Conservation (phyloP, 768 basidiomycete genomes). For the Mycena leptocephala region DNA sequence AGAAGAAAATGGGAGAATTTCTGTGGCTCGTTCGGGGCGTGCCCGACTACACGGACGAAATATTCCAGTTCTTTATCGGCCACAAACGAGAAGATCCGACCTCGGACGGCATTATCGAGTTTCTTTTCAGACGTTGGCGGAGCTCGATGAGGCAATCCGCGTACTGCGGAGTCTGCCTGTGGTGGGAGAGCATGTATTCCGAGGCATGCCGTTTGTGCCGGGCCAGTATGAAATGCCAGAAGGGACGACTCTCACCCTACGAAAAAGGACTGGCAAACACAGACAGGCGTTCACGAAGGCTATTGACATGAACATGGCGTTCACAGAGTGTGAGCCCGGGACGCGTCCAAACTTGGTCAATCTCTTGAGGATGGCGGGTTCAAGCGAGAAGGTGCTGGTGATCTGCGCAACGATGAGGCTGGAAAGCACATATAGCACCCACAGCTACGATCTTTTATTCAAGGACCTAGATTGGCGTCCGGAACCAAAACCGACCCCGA, state of each 20-base stretch:
- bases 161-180: conserved; percentile 6
- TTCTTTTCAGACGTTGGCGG: conserved; percentile 5
- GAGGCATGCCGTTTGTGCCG: conserved; percentile 3
- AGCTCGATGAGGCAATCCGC: conserved; percentile 18
- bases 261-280: conserved; percentile 1
- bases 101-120: conserved; percentile 13
- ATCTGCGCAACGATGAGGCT: conserved; percentile 15
- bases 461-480: conserved; percentile 12
- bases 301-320: conserved; percentile 15
- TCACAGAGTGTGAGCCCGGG: background rate
- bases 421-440: conserved; percentile 1
- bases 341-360: conserved; percentile 25
- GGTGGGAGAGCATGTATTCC: conserved; percentile 12
- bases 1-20: conserved; percentile 30
- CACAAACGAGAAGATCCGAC: background rate
- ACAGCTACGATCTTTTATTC: conserved; percentile 25
- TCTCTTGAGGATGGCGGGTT: conserved; percentile 9
- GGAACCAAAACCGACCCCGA: background rate
- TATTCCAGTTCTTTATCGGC: conserved; percentile 17
- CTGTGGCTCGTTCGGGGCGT: conserved; percentile 22
- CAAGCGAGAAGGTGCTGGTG: conserved; percentile 11
- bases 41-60: conserved; percentile 11
- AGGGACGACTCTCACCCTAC: background rate
- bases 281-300: conserved; percentile 1
- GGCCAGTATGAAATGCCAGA: background rate